These are phyloP conservation scores for Fusarium humuli DNA, from an alignment of 2,329 filamentous ascomycete genomes.

Conservation along the genomic window DNA sequence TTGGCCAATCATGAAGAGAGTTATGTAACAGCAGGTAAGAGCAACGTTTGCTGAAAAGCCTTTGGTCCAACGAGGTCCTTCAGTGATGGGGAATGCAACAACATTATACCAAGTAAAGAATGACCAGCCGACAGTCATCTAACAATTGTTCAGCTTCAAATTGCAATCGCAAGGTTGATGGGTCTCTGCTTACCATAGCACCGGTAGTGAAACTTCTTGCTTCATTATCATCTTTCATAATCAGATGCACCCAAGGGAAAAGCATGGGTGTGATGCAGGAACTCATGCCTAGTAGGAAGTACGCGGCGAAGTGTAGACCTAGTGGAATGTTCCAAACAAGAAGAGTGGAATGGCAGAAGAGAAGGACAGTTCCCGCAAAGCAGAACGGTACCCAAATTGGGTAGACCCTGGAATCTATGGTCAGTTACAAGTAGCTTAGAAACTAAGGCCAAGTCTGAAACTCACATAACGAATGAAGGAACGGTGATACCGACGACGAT, in stretches of 20 bases:
- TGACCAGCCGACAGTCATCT: conserved; percentile 48
- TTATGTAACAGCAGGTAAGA: conserved; percentile 46
- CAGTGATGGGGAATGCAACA: conserved; percentile 39
- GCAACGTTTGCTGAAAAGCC: conserved; percentile 42
- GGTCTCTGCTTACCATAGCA: conserved; percentile 33
- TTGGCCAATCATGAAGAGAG: conserved; percentile 49
- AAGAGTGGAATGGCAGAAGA: conserved; percentile 40
- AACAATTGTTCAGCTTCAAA: not conserved
- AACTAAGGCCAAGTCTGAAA: not conserved
- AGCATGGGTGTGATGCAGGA: conserved; percentile 43
- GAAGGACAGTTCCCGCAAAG: conserved; percentile 37
- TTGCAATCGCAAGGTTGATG: accelerated
- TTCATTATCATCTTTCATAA: conserved; percentile 42
- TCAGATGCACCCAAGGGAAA: conserved; percentile 41
- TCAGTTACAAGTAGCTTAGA: not conserved
- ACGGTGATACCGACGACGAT: conserved; percentile 45
- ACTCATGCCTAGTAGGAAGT: conserved; percentile 37
- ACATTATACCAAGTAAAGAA: conserved; percentile 44
- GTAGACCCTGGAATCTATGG: conserved; percentile 16
- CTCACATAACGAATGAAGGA: conserved; percentile 36
- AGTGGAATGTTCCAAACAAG: conserved; percentile 42
- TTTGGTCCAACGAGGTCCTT: conserved; percentile 38
- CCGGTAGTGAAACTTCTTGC: conserved; percentile 44
- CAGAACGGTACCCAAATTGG: conserved; percentile 46
- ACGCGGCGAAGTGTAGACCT: conserved; percentile 36